Percentiles rank a stretch among this genome's conserved stretches.
Conservation (phyloP, 2,329 filamentous ascomycete species). For the Graphilbum ipis-grandicollis region DNA sequence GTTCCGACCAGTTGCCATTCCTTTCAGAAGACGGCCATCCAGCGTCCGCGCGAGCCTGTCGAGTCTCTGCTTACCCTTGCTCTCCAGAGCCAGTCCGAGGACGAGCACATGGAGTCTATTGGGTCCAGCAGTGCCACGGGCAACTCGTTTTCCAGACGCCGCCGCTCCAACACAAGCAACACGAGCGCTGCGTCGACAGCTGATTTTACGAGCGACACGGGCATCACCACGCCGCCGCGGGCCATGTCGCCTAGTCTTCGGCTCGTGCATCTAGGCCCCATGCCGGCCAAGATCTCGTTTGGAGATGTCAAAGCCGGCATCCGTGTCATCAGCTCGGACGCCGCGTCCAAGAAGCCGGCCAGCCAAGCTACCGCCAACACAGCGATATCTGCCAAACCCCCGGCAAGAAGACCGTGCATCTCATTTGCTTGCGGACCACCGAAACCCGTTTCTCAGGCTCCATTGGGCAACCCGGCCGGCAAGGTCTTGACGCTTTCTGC, state of each 20-base stretch:
- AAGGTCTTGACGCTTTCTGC: conserved; percentile 2
- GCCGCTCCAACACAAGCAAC: conserved; percentile 61
- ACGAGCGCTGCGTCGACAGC: conserved; percentile 68
- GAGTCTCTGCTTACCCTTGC: conserved; percentile 80
- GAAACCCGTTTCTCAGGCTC: conserved; percentile 29
- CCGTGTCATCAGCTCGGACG: conserved; percentile 5
- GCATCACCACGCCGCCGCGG: conserved; percentile 74
- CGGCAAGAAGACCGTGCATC: conserved; percentile 73
- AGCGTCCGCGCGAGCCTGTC: conserved; percentile 36
- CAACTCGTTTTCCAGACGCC: conserved; percentile 17
- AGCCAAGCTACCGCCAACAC: conserved; percentile 12
- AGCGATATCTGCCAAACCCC: conserved; percentile 24
- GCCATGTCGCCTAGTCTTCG: conserved; percentile 81
- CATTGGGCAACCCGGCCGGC: conserved; percentile 13
- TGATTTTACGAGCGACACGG: conserved; percentile 89
- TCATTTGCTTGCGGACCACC: conserved; percentile 66
- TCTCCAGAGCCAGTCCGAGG: conserved; percentile 49
- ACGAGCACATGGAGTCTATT: conserved; percentile 25
- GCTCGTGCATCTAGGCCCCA: conserved; percentile 38
- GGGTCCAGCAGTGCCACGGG: conserved; percentile 15
- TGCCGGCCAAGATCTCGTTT: not conserved
- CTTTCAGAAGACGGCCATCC: conserved; percentile 30
- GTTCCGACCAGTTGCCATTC: conserved; percentile 10
- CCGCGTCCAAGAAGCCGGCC: conserved; percentile 22
- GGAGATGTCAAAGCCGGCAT: conserved; percentile 1